phyloP scores from a whole-genome alignment of 2,329 filamentous ascomycete species.

The Epichloe uncinata region DNA sequence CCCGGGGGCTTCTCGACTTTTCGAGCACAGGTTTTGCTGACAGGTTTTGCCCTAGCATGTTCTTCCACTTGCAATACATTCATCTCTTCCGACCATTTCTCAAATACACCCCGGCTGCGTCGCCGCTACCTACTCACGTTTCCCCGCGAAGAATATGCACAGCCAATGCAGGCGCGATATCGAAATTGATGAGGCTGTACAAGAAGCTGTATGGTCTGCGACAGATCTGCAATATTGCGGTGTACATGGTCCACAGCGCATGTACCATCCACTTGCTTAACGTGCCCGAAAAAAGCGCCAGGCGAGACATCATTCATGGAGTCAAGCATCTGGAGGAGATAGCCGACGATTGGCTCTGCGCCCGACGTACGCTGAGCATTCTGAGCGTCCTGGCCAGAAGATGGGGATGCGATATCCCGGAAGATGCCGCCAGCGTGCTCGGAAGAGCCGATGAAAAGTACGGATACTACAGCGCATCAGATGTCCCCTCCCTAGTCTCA shows the following conservation, averaged over 20 bases:
- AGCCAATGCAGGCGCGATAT: constrained; percentile 77
- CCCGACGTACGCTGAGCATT: constrained; percentile 71
- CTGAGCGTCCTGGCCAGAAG: constrained; percentile 75
- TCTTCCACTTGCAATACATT: constrained; percentile 90
- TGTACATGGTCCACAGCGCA: constrained; percentile 90
- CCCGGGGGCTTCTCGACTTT: neutral
- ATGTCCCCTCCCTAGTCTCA: constrained; percentile 41
- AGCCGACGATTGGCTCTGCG: constrained; percentile 86
- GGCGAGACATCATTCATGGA: constrained; percentile 78
- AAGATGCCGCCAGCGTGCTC: constrained; percentile 68
- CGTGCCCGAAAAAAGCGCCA: constrained; percentile 75
- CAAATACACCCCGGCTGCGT: constrained; percentile 71
- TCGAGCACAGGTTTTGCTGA: constrained; percentile 10
- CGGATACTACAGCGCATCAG: constrained; percentile 52
- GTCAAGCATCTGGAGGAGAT: constrained; percentile 91
- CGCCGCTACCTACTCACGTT: constrained; percentile 73
- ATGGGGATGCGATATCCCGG: constrained; percentile 77
- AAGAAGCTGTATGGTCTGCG: constrained; percentile 82
- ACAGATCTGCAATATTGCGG: constrained; percentile 91
- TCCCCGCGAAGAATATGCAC: constrained; percentile 86
- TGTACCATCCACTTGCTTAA: constrained; percentile 93
- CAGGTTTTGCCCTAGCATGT: constrained; percentile 54
- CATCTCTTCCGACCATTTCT: constrained; percentile 92
- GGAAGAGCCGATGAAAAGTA: constrained; percentile 68
- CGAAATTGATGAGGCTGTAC: constrained; percentile 87